A percentile compares a stretch with the other conserved stretches of the same genome.
Evolutionary conservation across 1,139 yeast species (phyloP).

Genomic region (Kodamaea anthophila): DNA sequence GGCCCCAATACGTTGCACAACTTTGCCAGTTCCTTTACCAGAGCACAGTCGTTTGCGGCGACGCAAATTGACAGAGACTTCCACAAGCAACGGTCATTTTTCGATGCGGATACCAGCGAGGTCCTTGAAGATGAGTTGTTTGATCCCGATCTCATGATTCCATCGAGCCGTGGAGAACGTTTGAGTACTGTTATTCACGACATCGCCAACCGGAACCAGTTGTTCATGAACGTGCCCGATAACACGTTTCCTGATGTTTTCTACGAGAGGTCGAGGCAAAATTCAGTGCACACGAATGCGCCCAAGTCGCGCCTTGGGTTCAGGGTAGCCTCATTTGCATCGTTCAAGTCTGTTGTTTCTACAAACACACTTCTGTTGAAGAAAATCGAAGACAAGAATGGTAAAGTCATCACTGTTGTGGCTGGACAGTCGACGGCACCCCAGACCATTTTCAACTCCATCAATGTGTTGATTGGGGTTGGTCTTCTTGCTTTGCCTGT

Average conservation of each 20-base stretch:
- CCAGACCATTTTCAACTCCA: conserved; percentile 43
- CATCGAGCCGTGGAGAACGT: conserved; percentile 57
- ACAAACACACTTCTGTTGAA: conserved; percentile 46
- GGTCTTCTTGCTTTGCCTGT: conserved; percentile 46
- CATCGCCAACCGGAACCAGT: conserved; percentile 21
- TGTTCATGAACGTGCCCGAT: conserved; percentile 18
- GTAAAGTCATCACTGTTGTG: conserved; percentile 65
- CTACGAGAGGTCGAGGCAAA: conserved; percentile 28
- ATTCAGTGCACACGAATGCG: conserved; percentile 15
- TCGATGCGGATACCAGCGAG: conserved; percentile 16
- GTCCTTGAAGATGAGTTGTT: conserved; percentile 50
- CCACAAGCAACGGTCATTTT: conserved; percentile 38
- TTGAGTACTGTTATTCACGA: conserved; percentile 50
- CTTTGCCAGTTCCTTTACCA: conserved; percentile 42
- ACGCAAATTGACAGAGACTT: conserved; percentile 40
- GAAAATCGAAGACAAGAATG: conserved; percentile 66
- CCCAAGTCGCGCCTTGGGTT: conserved; percentile 19
- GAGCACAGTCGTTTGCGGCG: conserved; percentile 44
- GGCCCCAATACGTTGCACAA: conserved; percentile 44
- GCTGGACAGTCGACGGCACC: conserved; percentile 71
- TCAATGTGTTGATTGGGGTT: conserved; percentile 44
- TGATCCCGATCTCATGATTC: conserved; percentile 68
- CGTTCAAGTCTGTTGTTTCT: conserved; percentile 31
- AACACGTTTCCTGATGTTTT: conserved; percentile 27
- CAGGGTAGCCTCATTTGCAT: conserved; percentile 31